Evolutionary conservation across 371 early-diverging fungal genomes (phyloP), one percentile per base, ranked within the genome.

Genomic region (Haplosporangium sp.): DNA sequence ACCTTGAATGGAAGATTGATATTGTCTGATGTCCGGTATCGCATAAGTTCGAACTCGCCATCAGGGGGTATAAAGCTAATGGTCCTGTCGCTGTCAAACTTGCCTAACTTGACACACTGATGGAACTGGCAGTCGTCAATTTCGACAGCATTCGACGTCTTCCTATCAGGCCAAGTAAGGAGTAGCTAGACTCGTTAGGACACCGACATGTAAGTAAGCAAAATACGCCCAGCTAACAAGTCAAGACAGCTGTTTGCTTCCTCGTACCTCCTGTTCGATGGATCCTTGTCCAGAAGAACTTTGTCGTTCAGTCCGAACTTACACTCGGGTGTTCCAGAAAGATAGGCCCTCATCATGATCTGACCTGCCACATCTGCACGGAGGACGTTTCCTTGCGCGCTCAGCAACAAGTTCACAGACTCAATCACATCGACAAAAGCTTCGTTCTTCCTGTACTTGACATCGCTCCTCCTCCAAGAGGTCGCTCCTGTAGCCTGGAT

Each of bases 11-110:
- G 96, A 46, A 95, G 73, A 67, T 91, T 91, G 73, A 95, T 90
- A 80, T 95, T 94, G 66, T 95, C 95, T 1, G 95, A 94, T 1
- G 95, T 92, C 18, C 96, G 90, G 69, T 95, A 95, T 72, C 91
- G 86, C 96, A 96, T 96, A 58, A 96, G 85, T 81, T 95, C 96
- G 83, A 95, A 96, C 81, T 96, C 96, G 74, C 96, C 96, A 79
- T 96, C 96, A 1, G 95, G 95, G 38, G 96, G 96, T 55, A 95
- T 89, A 83, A 95, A 95, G 64, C 90, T 92, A 73, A 96, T 96
- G 8, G 91, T 93, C 55, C 94, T 83, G 50, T 94, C 93, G 42
- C 83, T 87, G 66, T 94, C 95, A 81, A 94, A 95, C 63, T 89
- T 91, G 20, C 92, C 92, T 21, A 95, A 81, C 61, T 91, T 92